Evolutionary conservation across 768 basidiomycete species (phyloP), one percentile per base, ranked within the genome.

Genomic region (Russula sp.): DNA sequence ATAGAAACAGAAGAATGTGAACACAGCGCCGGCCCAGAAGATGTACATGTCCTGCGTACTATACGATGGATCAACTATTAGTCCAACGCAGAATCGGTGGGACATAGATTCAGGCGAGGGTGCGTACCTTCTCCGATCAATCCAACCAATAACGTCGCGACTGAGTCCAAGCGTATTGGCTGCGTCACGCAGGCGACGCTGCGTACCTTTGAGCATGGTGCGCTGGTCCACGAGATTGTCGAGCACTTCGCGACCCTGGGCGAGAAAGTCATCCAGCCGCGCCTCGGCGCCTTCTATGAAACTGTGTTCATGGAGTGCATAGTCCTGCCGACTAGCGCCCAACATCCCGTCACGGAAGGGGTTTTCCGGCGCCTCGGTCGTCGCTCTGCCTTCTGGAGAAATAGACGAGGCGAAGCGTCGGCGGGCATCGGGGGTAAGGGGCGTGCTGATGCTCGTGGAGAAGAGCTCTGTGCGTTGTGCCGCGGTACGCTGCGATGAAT

Each of bases 11-110:
- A 97, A 80, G 73, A 98, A 89, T 11, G 96, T 98, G 74, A 92
- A 83, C 26, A 89, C 75, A 1, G 89, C 89, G 2, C 96, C 96
- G 3, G 77, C 88, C 53, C 90, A 74, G 76, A 99, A 94, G 67
- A 99, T 95, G 69, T 92, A 95, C 80, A 89, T 92, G 73, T 99
- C 96, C 73, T 96, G 95, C 49, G 89, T 94, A 72, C 95, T 96
- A 73, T 11, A 49, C 38, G 38, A 28, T 52, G 26, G 2, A 44
- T 26, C 18, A 57, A 26, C 11, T 42, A 48, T 5, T 20, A 11
- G 22, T 24, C 30, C n/a, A 32, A n/a, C 1, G 51, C 42, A 58
- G 49, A 20, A 32, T 26, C 9, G 22, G 9, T 2, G 26, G 22
- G 38, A 16, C 34, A 32, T 34, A 7, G 14, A 14, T 20, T 18